Evolutionary conservation across 768 basidiomycete species (phyloP), one percentile per base, ranked within the genome.

Genomic region (Mycena vulgaris): DNA sequence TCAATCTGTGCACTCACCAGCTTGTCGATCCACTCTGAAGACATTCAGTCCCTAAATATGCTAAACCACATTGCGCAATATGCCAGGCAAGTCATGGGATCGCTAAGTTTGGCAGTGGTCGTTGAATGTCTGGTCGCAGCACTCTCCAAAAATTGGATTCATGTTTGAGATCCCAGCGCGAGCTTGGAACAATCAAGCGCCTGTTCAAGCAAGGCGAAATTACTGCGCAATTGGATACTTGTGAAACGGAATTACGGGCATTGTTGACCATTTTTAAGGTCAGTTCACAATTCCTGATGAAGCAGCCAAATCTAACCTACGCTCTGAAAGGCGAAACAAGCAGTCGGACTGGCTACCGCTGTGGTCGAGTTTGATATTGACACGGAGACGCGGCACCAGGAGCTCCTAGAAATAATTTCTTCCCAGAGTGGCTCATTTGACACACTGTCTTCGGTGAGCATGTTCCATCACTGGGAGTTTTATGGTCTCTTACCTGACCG

Each of bases 341-440:
- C 14, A 37, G 35, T 37, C 35, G 57, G 30, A 30, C 23, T 60
- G 11, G 2, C 58, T 8, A 42, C 16, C 16, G 39, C 28, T 28
- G 13, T 67, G 14, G 35, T 25, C 6, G 57, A 60, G 42, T 13
- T 67, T 0, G 23, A 21, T 13, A 19, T 27, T 6, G 51, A 61
- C 27, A 48, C 31, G 5, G 66, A 68, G 45, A 28, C 21, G 11
- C 28, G 49, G 17, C 66, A 68, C 49, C 66, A 68, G 30, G 66
- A 68, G 16, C 66, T 68, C 2, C 45, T 68, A 5, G 66, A 68
- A 31, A 42, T 68, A 3, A 60, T 68, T 19, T 60, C 66, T 7
- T 19, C 58, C 13, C 40, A 35, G 39, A 68, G 58, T 39, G 59
- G 9, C 6, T 60, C 33, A 33, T 25, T 21, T 0, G 58, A 53